Evolutionary conservation across 352 stramenopile species (phyloP).

Genomic region (Pythium pectinolyticum): DNA sequence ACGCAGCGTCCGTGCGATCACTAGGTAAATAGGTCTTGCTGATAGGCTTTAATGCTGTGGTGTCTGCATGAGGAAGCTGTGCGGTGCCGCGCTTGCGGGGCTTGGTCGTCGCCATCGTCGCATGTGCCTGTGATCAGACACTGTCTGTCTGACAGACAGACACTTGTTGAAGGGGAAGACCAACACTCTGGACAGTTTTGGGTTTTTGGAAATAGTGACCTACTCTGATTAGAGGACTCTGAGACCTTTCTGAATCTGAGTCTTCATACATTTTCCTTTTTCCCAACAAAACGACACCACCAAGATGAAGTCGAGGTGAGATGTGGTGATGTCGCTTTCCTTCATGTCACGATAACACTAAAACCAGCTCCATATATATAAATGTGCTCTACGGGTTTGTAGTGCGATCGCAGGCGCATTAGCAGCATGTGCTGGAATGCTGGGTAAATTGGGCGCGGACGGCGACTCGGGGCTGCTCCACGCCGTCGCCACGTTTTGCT

Average conservation of each 20-base stretch:
- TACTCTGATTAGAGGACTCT: background rate
- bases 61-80: background rate
- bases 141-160: background rate
- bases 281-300: background rate
- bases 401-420: conserved; percentile 61
- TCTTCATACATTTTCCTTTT: background rate
- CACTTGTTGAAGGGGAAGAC: conserved; percentile 8
- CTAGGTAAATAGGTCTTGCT: background rate
- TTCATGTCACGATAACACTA: too few relatives aligned
- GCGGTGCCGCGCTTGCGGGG: background rate
- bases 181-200: conserved; percentile 27
- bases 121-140: too few relatives aligned
- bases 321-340: conserved; percentile 54
- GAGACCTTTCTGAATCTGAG: conserved; percentile 11
- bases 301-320: conserved; percentile 32
- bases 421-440: conserved; percentile 50
- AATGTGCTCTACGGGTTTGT: background rate
- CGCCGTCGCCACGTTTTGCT: conserved; percentile 22
- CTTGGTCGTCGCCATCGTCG: background rate
- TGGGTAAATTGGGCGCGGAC: conserved; percentile 62
- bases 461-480: conserved; percentile 30
- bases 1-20: background rate
- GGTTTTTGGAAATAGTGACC: conserved; percentile 1
- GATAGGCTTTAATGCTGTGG: background rate
- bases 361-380: too few relatives aligned